Percentiles rank a stretch among this genome's conserved stretches.
Conservation (phyloP, 495 filamentous ascomycete genomes). For the Penicillium ochrochloron region DNA sequence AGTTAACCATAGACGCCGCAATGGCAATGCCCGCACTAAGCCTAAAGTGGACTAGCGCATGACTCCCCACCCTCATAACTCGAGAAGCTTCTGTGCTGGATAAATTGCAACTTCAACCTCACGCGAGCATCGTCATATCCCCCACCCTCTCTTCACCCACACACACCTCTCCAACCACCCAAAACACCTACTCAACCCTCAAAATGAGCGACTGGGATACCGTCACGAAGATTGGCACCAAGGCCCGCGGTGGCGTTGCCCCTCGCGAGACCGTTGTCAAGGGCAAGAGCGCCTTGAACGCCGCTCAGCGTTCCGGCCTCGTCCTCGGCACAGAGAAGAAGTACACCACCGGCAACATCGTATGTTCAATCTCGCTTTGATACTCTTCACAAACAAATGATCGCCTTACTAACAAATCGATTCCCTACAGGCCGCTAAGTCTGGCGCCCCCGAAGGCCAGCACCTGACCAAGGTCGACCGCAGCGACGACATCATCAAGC, state of each 20-base stretch:
- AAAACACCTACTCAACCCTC: conserved; percentile 16
- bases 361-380: conserved; percentile 52
- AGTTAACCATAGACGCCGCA: neutral
- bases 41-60: conserved; percentile 35
- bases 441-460: conserved; percentile 78
- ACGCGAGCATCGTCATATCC: conserved; percentile 33
- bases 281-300: conserved; percentile 87
- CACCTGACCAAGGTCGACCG: conserved; percentile 98
- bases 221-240: conserved; percentile 92
- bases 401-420: conserved; percentile 11
- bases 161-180: conserved; percentile 6
- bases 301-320: conserved; percentile 78
- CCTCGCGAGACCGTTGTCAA: conserved; percentile 84
- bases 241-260: conserved; percentile 61
- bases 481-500: conserved; percentile 95
- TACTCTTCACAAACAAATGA: neutral
- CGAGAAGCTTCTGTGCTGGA: conserved; percentile 55
- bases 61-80: conserved; percentile 38
- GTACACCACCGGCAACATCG: conserved; percentile 72
- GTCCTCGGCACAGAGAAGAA: conserved; percentile 94
- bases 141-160: conserved; percentile 15
- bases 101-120: conserved; percentile 46
- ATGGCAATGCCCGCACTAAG: conserved; percentile 14
- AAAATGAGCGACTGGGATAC: conserved; percentile 77
- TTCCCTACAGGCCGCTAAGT: conserved; percentile 54